phyloP scores from a whole-genome alignment of 1,139 yeast genomes.

The Kluyveromyces sp. region DNA sequence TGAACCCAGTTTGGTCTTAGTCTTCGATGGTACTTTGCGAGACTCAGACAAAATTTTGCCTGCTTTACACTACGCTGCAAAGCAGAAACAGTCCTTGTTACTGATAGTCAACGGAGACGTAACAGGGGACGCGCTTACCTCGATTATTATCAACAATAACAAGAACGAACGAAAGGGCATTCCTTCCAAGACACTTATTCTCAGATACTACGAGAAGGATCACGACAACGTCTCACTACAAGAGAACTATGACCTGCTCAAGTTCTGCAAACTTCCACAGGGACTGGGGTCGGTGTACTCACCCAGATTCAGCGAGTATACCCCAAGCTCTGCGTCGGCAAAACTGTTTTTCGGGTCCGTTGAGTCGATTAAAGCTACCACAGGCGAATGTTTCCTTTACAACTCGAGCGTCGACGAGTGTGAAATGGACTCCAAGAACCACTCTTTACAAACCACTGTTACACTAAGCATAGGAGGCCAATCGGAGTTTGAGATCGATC shows the following conservation, averaged over 20 bases:
- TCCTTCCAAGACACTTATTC: constrained; percentile 17
- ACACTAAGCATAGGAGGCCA: constrained; percentile 28
- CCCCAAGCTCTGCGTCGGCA: constrained; percentile 27
- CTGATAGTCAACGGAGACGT: constrained; percentile 26
- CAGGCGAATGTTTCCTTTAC: constrained; percentile 30
- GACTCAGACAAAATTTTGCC: constrained; percentile 27
- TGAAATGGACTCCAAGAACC: constrained; percentile 10
- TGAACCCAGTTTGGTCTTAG: constrained; percentile 21
- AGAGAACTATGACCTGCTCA: constrained; percentile 22
- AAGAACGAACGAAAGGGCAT: constrained; percentile 23
- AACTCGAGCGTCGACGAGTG: constrained; percentile 15
- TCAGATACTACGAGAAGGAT: constrained; percentile 21
- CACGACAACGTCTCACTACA: constrained; percentile 17
- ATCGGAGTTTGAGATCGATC: constrained; percentile 27
- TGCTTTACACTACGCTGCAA: constrained; percentile 23
- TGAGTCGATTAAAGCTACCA: constrained; percentile 28
- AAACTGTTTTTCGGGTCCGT: constrained; percentile 24
- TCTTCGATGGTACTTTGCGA: constrained; percentile 26
- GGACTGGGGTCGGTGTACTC: constrained; percentile 26
- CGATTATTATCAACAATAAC: constrained; percentile 29
- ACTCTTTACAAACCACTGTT: constrained; percentile 21
- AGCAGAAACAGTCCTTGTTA: constrained; percentile 20
- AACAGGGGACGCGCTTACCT: constrained; percentile 27
- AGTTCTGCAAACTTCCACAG: constrained; percentile 25
- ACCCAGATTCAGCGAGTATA: constrained; percentile 22